These are phyloP conservation scores for Colletotrichum siamense DNA, from an alignment of 2,329 filamentous ascomycete genomes.

Conservation along the genomic window DNA sequence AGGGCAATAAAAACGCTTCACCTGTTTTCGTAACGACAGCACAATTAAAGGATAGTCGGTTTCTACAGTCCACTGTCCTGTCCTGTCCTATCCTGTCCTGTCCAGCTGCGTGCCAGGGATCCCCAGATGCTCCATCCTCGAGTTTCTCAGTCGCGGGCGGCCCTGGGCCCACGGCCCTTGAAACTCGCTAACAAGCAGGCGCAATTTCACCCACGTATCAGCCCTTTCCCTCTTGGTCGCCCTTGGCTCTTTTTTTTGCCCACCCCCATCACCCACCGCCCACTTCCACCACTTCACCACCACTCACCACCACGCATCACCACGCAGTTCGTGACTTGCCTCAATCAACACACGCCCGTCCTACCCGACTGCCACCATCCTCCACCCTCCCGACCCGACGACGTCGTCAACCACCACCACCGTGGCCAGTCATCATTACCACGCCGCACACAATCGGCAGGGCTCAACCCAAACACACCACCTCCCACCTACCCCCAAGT, in stretches of 20 bases:
- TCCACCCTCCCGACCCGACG: neutral
- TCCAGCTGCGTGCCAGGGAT: neutral
- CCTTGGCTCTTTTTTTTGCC: neutral
- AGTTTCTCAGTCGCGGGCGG: neutral
- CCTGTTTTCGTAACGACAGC: slow-evolving; percentile 22
- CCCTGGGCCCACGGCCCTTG: slow-evolving; percentile 43
- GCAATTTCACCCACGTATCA: slow-evolving; percentile 57
- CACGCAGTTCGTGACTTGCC: neutral
- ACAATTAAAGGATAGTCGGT: slow-evolving; percentile 18
- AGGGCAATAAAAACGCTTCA: slow-evolving; percentile 19
- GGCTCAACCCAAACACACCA: neutral
- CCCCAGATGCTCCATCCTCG: neutral
- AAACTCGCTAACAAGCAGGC: slow-evolving; percentile 58
- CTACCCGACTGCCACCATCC: neutral
- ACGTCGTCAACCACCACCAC: neutral
- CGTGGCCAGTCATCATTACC: neutral
- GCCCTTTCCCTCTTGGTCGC: slow-evolving; percentile 32
- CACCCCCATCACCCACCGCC: neutral
- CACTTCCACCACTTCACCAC: neutral
- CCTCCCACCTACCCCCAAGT: neutral
- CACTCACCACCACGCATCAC: neutral
- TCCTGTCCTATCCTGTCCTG: neutral
- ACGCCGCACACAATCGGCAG: neutral
- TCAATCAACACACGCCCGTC: neutral
- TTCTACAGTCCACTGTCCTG: neutral